phyloP scores from a whole-genome alignment of 2,329 filamentous ascomycete genomes.

The Trichoderma breve region DNA sequence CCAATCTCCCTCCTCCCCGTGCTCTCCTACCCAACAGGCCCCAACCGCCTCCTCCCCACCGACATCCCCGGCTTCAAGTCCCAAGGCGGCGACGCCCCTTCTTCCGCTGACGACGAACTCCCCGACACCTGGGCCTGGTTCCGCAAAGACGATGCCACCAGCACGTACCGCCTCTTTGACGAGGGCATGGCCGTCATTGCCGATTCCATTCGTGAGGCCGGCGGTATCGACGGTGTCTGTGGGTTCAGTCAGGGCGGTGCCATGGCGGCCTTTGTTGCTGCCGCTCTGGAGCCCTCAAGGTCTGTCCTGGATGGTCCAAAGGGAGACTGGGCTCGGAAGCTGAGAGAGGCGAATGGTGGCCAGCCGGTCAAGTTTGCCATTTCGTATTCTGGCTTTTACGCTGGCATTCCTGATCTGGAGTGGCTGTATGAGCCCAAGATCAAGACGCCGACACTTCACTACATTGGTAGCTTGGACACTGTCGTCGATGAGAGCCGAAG shows the following conservation, averaged over 20 bases:
- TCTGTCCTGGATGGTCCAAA: constrained; percentile 29
- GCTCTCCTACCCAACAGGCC: constrained; percentile 68
- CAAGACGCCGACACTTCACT: constrained; percentile 74
- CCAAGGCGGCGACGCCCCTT: constrained; percentile 18
- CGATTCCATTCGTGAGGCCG: constrained; percentile 57
- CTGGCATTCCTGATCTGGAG: constrained; percentile 58
- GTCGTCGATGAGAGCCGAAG: constrained; percentile 80
- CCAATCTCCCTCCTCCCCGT: constrained; percentile 53
- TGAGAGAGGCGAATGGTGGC: constrained; percentile 50
- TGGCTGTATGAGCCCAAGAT: constrained; percentile 72
- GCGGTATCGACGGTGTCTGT: constrained; percentile 72
- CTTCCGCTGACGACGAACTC: constrained; percentile 37
- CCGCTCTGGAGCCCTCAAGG: constrained; percentile 59
- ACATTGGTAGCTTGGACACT: constrained; percentile 79
- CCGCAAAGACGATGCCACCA: constrained; percentile 63
- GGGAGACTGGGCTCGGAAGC: constrained; percentile 42
- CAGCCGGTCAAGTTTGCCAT: constrained; percentile 66
- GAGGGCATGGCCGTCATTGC: constrained; percentile 65
- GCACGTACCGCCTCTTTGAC: constrained; percentile 67
- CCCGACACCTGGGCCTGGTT: constrained; percentile 81
- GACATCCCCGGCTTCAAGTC: constrained; percentile 68
- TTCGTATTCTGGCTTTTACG: constrained; percentile 74
- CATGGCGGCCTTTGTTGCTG: constrained; percentile 68
- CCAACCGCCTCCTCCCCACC: constrained; percentile 57
- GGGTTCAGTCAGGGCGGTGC: constrained; percentile 82